Base-by-base conservation (phyloP, 2,329 filamentous ascomycete genomes). In the Dothideomycetes sp. region DNA sequence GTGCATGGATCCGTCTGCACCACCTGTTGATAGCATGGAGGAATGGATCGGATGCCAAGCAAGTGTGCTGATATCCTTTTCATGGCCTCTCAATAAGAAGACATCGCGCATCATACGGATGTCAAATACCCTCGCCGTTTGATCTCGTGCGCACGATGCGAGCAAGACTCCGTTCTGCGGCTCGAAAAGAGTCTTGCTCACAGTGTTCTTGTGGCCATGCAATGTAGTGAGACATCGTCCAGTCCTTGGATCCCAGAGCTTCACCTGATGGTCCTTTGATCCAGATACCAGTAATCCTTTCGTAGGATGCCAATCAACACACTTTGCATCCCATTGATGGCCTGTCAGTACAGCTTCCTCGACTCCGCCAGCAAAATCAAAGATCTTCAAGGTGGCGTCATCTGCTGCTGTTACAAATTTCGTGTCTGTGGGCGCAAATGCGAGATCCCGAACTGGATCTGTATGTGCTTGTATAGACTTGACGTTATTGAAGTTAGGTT, bases 21-120 rank as follows among this genome's bases (percentile, higher is more conserved):
- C 87, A 43, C 88, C 91, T 0, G 89, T 95, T 39, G 84, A 91
- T 24, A 98, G 75, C 31, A 98, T 69, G 42, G 85, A 87, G 40
- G 84, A 76, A 58, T 96, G 91, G 38, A 94, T 76, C 1, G 91
- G 91, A 61, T 98, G 91, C 86, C 89, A 98, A 3, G 84, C 73
- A 37, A 98, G 65, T 1, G 87, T 93, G 10, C 86, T 89, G 44
- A 98, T 85, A 49, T 95, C 91, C 62, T 95, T 96, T 51, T 96
- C 88, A 57, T 96, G 88, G 5, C 91, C 91, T 50, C 89, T 84
- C 16, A 98, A 74, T 34, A 96, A 75, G 51, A 87, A 85, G 41
- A 96, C 88, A 59, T 98, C 91, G 47, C 91, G 83, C 91, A 98
- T 96, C 83, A 94, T 94, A 36, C 91, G 79, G 41, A 98, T 71